These are phyloP conservation scores for Fomitopsis pulvina DNA, from an alignment of 768 basidiomycete species.

Conservation along the genomic window DNA sequence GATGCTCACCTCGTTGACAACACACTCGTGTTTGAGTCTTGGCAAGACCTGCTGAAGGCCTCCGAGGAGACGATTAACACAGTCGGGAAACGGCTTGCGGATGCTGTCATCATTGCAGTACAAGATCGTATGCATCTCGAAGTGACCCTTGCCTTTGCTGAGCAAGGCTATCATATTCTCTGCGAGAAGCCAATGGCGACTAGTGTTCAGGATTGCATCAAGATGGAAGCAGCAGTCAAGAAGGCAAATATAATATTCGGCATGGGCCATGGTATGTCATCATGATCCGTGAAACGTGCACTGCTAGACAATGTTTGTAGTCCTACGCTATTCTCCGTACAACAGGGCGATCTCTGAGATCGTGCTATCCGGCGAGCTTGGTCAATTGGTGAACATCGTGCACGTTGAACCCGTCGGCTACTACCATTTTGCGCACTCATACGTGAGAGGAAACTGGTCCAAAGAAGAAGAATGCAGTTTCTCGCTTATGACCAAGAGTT, in stretches of 20 bases:
- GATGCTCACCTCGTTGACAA: conserved; percentile 50
- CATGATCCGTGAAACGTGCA: neutral
- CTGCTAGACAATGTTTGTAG: conserved; percentile 30
- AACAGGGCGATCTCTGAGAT: conserved; percentile 61
- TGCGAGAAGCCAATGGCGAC: conserved; percentile 95
- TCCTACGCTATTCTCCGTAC: conserved; percentile 86
- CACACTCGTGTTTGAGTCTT: conserved; percentile 65
- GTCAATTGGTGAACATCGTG: conserved; percentile 74
- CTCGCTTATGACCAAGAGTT: conserved; percentile 84
- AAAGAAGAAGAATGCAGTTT: conserved; percentile 67
- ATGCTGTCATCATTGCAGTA: conserved; percentile 76
- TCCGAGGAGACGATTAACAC: conserved; percentile 60
- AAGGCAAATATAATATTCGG: conserved; percentile 73
- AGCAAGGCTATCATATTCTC: conserved; percentile 81
- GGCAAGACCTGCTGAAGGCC: conserved; percentile 63
- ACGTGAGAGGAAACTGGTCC: conserved; percentile 79
- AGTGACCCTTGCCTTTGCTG: conserved; percentile 66
- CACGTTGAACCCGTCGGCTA: conserved; percentile 85
- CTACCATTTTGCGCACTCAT: conserved; percentile 87
- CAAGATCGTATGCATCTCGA: conserved; percentile 77
- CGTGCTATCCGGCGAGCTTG: conserved; percentile 63
- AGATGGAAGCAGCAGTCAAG: conserved; percentile 67
- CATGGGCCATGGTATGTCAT: conserved; percentile 72
- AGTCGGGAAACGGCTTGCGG: conserved; percentile 66
- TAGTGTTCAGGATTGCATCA: conserved; percentile 59